Evolutionary conservation across 2,329 filamentous ascomycete genomes (phyloP).

Genomic region (Botrytis aclada): DNA sequence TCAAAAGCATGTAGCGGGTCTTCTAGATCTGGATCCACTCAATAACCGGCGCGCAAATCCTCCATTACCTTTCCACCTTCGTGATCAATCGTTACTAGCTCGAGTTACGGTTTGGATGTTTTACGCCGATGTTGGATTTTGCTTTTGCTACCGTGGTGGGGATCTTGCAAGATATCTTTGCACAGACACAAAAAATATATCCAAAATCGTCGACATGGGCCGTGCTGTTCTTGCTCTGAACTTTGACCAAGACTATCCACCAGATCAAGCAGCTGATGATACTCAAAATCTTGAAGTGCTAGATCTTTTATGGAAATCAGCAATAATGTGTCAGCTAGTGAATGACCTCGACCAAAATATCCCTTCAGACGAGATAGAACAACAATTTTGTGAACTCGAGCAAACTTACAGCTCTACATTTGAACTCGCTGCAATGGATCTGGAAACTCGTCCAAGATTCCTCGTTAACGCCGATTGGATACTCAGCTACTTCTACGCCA

Average conservation of each 20-base stretch:
- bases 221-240: neutral
- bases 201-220: neutral
- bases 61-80: neutral
- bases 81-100: slow-evolving; percentile 5
- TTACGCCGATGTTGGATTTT: slow-evolving; percentile 11
- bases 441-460: slow-evolving; percentile 2
- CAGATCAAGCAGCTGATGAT: slow-evolving; percentile 1
- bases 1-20: neutral
- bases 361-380: neutral
- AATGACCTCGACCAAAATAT: neutral
- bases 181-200: neutral
- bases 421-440: neutral
- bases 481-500: slow-evolving; percentile 12
- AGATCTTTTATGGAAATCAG: slow-evolving; percentile 6
- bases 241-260: neutral
- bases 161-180: slow-evolving; percentile 10
- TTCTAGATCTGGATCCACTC: neutral
- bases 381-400: neutral
- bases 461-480: slow-evolving; percentile 8
- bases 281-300: slow-evolving; percentile 5
- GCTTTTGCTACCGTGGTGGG: slow-evolving; percentile 16
- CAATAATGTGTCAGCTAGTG: slow-evolving; percentile 1
- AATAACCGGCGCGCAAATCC: neutral
- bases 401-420: neutral
- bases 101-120: slow-evolving; percentile 10